Evolutionary conservation across 176 grass and related monocot species (phyloP), one percentile per base, ranked within the genome.

Genomic region (Cenchrus americanus): DNA sequence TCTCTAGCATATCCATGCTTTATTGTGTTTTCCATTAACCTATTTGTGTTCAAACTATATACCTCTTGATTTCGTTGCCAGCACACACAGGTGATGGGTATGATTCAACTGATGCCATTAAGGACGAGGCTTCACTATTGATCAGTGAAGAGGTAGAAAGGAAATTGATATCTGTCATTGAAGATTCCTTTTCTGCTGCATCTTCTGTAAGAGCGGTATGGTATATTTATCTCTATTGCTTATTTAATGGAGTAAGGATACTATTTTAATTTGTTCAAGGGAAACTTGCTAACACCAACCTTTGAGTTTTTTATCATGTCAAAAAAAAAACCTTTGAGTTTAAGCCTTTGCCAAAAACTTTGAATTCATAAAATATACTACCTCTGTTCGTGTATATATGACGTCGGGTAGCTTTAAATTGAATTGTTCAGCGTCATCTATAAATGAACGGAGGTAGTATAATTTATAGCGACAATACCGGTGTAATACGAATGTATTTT

Each of bases 131-230:
- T 63, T 91, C 79, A 21, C 37, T 79, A 62, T 90, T 98, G 82
- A 71, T 90, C 74, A 66, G 71, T 57, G 91, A 93, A 74, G 86
- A 92, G 76, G 84, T 98, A 81, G 90, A 94, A 76, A 82, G n/a
- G 18, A 91, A 81, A 62, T 83, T 98, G 50, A 62, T 89, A 54
- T 88, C 92, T 62, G 87, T 88, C 24, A 76, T 98, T 75, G 50
- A 91, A 80, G 88, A 93, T 64, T 86, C 90, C 14, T 80, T 94
- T 90, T 75, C 85, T 44, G 57, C 91, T 75, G 76, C 88, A 86
- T 85, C 84, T 85, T 86, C 83, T 87, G 72, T 90, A 17, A 90
- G 86, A 90, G 57, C 66, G 81, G 94, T 97, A 93, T 87, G 85
- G 42, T 89, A 71, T 73, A 74, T 54, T 37, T 68, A 57, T 14